Percentiles rank a stretch among this genome's conserved stretches.
phyloP scores from a whole-genome alignment of 345 rosid genomes.

The Excoecaria cochinchinensis region DNA sequence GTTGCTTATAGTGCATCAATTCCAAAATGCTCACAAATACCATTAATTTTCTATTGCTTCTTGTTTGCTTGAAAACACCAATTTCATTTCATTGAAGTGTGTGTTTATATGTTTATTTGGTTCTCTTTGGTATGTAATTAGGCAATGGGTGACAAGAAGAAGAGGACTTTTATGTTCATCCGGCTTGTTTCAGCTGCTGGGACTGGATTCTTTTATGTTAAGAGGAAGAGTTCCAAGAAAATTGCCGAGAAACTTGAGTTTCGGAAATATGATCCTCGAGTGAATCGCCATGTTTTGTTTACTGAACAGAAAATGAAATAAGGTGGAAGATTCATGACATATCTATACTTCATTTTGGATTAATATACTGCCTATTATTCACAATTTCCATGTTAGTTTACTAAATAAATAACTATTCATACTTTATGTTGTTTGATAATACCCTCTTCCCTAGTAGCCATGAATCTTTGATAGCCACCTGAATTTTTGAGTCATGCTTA shows the following conservation, averaged over 20 bases:
- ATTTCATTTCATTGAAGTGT: neutral
- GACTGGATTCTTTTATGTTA: slow-evolving; percentile 93
- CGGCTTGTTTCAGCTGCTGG: slow-evolving; percentile 96
- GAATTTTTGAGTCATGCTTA: neutral
- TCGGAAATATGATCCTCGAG: slow-evolving; percentile 89
- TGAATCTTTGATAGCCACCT: neutral
- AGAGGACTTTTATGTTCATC: slow-evolving; percentile 85
- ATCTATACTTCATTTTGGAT: slow-evolving; percentile 2
- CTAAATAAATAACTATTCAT: neutral
- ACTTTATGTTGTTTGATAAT: neutral
- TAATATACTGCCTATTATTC: neutral
- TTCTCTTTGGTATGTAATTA: neutral
- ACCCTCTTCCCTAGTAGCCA: too few relatives aligned
- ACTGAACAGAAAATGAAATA: slow-evolving; percentile 94
- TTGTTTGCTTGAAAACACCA: neutral
- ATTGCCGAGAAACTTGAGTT: slow-evolving; percentile 85
- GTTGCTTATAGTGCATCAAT: neutral
- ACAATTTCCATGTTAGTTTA: neutral
- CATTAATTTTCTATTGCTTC: neutral
- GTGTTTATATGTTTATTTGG: neutral
- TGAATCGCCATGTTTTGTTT: slow-evolving; percentile 86
- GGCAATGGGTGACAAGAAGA: slow-evolving; percentile 85
- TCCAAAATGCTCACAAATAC: neutral
- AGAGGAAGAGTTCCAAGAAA: slow-evolving; percentile 81
- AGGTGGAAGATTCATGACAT: slow-evolving; percentile 17